Evolutionary conservation across 2,329 filamentous ascomycete genomes (phyloP).

Genomic region (Neocatenulostroma microsporum): DNA sequence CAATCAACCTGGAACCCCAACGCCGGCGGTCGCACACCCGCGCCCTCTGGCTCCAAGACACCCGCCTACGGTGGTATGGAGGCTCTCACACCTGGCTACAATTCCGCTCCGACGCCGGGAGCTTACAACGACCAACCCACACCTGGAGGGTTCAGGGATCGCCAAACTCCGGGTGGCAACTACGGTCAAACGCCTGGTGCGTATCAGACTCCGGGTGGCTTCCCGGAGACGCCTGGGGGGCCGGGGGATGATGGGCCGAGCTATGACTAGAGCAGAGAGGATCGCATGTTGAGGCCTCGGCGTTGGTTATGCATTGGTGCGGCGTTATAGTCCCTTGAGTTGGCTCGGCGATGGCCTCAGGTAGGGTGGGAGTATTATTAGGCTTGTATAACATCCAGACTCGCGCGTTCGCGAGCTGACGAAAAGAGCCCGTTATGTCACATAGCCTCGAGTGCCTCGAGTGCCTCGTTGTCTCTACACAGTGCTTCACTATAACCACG

Average conservation of each 20-base stretch:
- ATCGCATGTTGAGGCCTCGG: too few species aligned
- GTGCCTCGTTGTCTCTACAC: too few species aligned
- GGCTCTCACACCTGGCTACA: constrained; percentile 46
- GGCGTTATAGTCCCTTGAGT: too few species aligned
- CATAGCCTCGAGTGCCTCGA: too few species aligned
- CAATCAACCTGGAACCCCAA: constrained; percentile 33
- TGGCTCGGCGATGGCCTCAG: too few species aligned
- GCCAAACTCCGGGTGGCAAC: constrained; percentile 19
- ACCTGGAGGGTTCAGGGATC: constrained; percentile 30
- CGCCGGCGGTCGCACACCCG: constrained; percentile 43
- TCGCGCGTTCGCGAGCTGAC: too few species aligned
- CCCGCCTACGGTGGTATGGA: constrained; percentile 64
- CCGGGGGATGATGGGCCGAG: constrained; percentile 36
- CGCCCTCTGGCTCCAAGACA: constrained; percentile 63
- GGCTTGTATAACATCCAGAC: too few species aligned
- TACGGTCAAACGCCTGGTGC: constrained; percentile 28
- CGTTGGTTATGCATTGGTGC: too few species aligned
- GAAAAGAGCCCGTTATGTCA: too few species aligned
- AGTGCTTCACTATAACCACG: too few species aligned
- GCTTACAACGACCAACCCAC: constrained; percentile 28
- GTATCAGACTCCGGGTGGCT: constrained; percentile 34
- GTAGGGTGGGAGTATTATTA: too few species aligned
- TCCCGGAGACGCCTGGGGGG: constrained; percentile 48
- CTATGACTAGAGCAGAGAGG: constrained; percentile 36
- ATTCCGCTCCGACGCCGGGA: constrained; percentile 37